Conservation (phyloP, 2,329 filamentous ascomycete species). For the Metarhizium brunneum region DNA sequence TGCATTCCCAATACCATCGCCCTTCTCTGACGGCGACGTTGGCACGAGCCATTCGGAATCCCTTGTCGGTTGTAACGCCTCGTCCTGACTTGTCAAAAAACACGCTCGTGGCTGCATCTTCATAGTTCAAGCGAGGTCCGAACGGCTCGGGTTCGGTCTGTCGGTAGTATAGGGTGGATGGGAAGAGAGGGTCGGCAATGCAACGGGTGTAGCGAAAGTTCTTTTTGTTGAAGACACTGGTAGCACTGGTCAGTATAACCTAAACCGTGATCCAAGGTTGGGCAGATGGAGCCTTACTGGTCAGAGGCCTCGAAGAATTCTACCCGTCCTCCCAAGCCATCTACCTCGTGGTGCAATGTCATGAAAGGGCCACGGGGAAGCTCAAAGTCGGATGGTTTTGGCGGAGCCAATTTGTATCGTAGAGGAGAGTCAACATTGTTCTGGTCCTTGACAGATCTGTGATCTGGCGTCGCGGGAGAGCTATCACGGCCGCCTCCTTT, state of each 20-base stretch:
- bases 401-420: constrained; percentile 55
- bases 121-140: constrained; percentile 78
- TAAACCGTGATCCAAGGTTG: background rate
- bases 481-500: constrained; percentile 43
- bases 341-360: constrained; percentile 44
- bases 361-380: constrained; percentile 48
- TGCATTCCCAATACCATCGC: constrained; percentile 89
- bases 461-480: constrained; percentile 47
- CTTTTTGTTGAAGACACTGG: constrained; percentile 54
- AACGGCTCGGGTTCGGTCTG: constrained; percentile 81
- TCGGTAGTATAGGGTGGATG: constrained; percentile 80
- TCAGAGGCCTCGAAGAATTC: constrained; percentile 56
- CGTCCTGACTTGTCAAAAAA: constrained; percentile 68
- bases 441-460: constrained; percentile 31
- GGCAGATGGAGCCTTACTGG: constrained; percentile 34
- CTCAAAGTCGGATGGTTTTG: constrained; percentile 53
- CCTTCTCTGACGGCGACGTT: constrained; percentile 89
- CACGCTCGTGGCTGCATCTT: constrained; percentile 80
- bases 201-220: constrained; percentile 84
- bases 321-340: constrained; percentile 36
- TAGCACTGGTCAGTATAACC: constrained; percentile 1
- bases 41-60: constrained; percentile 81
- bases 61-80: constrained; percentile 81
- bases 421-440: constrained; percentile 39
- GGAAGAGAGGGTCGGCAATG: constrained; percentile 80